phyloP scores from a whole-genome alignment of 331 rosid species.

The Pyrus hybrid region DNA sequence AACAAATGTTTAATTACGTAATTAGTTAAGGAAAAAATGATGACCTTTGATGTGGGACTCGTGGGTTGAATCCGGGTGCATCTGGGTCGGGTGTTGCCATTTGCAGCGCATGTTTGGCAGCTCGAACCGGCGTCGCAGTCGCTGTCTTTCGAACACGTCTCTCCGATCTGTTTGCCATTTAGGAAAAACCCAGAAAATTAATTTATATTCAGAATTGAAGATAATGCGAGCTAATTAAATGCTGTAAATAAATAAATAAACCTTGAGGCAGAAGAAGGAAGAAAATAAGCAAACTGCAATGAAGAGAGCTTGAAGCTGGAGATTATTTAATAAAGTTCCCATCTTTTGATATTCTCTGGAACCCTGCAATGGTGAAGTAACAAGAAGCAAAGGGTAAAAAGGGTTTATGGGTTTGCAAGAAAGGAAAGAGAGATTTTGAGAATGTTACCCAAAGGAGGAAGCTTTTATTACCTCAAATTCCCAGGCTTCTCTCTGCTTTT shows the following conservation, averaged over 20 bases:
- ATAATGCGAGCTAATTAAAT: neutral
- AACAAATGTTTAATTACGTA: neutral
- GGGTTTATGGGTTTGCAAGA: neutral
- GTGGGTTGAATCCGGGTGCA: conserved; percentile 61
- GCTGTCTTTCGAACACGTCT: conserved; percentile 64
- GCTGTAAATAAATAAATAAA: neutral
- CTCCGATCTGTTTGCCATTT: conserved; percentile 61
- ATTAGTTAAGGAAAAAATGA: neutral
- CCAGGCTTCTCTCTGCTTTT: neutral
- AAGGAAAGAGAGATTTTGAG: neutral
- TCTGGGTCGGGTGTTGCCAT: conserved; percentile 86
- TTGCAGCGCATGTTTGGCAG: conserved; percentile 66
- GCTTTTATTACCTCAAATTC: neutral
- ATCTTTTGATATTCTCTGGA: neutral
- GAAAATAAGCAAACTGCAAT: conserved; percentile 43
- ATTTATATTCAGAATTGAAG: neutral
- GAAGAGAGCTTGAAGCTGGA: conserved; percentile 28
- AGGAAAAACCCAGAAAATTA: neutral
- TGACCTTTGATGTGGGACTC: conserved; percentile 54
- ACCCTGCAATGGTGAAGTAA: conserved; percentile 28
- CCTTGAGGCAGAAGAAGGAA: conserved; percentile 52
- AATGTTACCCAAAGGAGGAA: neutral
- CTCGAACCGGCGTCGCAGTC: conserved; percentile 62
- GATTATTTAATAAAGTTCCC: neutral
- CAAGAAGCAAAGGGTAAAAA: neutral